Evolutionary conservation across 345 rosid genomes (phyloP), one percentile per base, ranked within the genome.

Genomic region (Melaleuca alternifolia): DNA sequence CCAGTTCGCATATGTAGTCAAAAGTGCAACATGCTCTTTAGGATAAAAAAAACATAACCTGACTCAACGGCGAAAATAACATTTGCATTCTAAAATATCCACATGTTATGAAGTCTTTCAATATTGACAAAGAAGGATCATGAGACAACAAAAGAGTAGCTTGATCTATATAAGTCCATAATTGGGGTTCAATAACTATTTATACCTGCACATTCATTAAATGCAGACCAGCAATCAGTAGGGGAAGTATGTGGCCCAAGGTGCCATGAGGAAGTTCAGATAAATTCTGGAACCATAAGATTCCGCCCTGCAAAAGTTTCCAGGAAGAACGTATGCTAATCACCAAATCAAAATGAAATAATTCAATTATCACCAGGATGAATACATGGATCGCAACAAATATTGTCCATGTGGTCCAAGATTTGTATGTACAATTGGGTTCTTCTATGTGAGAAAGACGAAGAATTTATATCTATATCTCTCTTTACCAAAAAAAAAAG

Each of bases 211-310:
- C 93, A 84, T 94, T 97, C 61, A 87, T 87, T 89, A 89, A 96
- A 91, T 97, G 99, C 92, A 97, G 91, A 91, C 91, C 90, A 86
- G 95, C 96, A 84, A 96, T 92, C 71, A 96, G 87, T 82, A 95
- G 84, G 21, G 99, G 99, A 86, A 96, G 93, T 84, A 95, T 84
- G 87, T 92, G 88, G 89, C 98, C 96, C 85, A 87, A 90, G 89
- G 86, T 90, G 86, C 97, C 95, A 56, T 92, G 93, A 62, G 99
- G 93, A 71, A 86, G 87, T 90, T 95, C 98, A 83, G 98, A 94
- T 94, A 97, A 93, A 93, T 97, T 91, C 88, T 94, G 94, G 90
- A 97, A 97, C 99, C 99, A 97, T 52, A 96, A 92, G 87, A 94
- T 87, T 86, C 99, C 99, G 51, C 99, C 99, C 99, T 97, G 94